Conservation (phyloP, 2,329 filamentous ascomycete genomes). For the Tolypocladium endophyticum region DNA sequence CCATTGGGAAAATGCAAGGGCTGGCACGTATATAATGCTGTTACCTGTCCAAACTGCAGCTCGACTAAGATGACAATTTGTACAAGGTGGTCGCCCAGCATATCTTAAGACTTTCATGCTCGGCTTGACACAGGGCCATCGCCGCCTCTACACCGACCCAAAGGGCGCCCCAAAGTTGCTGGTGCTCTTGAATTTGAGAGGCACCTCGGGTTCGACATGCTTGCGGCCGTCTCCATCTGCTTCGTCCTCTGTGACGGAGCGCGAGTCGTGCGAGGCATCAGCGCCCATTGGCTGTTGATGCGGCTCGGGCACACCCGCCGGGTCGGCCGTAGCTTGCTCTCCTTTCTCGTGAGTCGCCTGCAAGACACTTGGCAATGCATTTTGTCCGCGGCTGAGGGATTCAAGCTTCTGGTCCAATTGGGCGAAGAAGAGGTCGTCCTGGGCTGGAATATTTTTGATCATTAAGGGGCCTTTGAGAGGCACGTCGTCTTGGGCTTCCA, state of each 20-base stretch:
- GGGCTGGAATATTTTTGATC: constrained; percentile 43
- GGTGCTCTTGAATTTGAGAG: constrained; percentile 32
- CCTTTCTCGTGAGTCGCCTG: constrained; percentile 2
- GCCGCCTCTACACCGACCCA: constrained; percentile 19
- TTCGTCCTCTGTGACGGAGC: constrained; percentile 9
- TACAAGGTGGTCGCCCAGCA: neutral
- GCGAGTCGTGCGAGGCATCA: constrained; percentile 9
- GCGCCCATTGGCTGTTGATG: constrained; percentile 3
- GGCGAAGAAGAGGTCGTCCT: constrained; percentile 44
- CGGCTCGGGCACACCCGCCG: neutral
- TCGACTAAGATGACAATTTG: too few species aligned
- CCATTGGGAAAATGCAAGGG: neutral
- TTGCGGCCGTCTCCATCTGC: constrained; percentile 14
- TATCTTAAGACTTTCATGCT: too few species aligned
- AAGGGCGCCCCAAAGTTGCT: constrained; percentile 39
- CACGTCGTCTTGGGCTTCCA: constrained; percentile 33
- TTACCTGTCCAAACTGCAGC: neutral
- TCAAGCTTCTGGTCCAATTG: constrained; percentile 40
- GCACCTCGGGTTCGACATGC: constrained; percentile 28
- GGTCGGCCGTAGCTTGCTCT: neutral
- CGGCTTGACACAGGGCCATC: neutral
- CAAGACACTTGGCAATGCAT: constrained; percentile 35
- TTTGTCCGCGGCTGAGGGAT: constrained; percentile 33
- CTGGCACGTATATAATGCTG: neutral
- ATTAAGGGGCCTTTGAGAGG: constrained; percentile 41